Base-by-base conservation (phyloP, 768 basidiomycete genomes). In the Panellus pusillus region DNA sequence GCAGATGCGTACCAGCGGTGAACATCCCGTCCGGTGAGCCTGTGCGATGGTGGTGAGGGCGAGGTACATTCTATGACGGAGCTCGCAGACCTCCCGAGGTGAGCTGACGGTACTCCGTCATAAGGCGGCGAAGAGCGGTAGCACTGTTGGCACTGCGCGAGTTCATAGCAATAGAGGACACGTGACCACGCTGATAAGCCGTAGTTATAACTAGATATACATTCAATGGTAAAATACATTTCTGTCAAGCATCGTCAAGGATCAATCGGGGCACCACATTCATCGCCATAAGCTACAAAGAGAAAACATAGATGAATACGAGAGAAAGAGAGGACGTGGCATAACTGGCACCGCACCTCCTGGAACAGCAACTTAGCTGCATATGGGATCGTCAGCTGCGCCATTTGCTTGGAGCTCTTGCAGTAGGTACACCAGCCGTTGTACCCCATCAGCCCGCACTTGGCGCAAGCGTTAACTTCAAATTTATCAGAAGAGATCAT, bases 401-500 rank as follows among this genome's bases (percentile, higher is more conserved):
- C 91, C 82, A 99, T 91, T 67, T 89, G 87, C 74, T 98, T 97
- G 42, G 93, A 94, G 63, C 89, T 93, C 76, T 97, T 96, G 83
- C 96, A 98, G 64, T 92, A 93, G n/a, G 91, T 83, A 70, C 95
- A 98, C 93, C 94, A 98, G 53, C 92, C 91, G 65, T 89, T 86
- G 68, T 92, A 91, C 3, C 95, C 97, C 81, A 98, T 87, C 61
- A 98, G 73, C 8, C 97, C 97, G 68, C 97, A 99, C 52, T 87
- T 82, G 63, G 93, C 81, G 67, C 97, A 99, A 12, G 95, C 95
- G 63, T 96, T 91, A 47, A 97, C 92, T 69, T 97, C 92, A 66
- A 98, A 99, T 65, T 92, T 92, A 73, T 99, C 97, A 19, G 94
- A 97, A 6, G 96, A 98, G 56, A 98, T 95, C 97, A 99, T 99